Evolutionary conservation across 192 early-diverging fungal species (phyloP).

Genomic region (Coemansia sp.): DNA sequence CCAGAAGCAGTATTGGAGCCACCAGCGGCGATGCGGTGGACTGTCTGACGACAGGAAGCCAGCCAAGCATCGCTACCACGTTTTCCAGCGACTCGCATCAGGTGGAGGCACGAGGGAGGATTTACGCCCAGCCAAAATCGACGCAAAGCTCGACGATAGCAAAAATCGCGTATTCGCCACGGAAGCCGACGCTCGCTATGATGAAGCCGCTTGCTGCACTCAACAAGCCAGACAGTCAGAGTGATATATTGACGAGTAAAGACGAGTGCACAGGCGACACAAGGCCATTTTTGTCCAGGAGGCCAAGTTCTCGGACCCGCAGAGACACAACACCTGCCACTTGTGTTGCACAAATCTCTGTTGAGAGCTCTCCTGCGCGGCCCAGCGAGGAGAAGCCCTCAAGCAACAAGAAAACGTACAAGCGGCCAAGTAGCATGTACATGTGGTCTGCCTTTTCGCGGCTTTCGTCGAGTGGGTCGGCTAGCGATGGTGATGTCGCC

Average conservation of each 20-base stretch:
- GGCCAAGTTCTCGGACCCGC: not conserved
- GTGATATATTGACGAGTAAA: not conserved
- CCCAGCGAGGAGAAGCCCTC: not conserved
- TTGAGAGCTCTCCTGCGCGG: not conserved
- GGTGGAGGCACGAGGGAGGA: constrained; percentile 38
- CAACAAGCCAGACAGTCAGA: not conserved
- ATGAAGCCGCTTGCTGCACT: constrained; percentile 24
- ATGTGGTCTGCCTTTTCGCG: constrained; percentile 24
- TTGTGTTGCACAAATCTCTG: constrained; percentile 5
- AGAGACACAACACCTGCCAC: not conserved
- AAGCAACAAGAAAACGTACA: not conserved
- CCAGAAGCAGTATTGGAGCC: constrained; percentile 5
- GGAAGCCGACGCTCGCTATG: constrained; percentile 25
- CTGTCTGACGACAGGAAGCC: constrained; percentile 14
- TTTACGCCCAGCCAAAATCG: constrained; percentile 5
- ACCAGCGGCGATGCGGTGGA: constrained; percentile 1
- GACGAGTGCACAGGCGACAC: not conserved
- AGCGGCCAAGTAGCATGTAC: constrained; percentile 1
- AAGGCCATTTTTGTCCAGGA: not conserved
- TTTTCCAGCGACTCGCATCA: constrained; percentile 17
- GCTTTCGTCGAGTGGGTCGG: constrained; percentile 8
- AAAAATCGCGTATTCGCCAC: not conserved
- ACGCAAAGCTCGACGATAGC: not conserved
- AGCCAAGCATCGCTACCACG: constrained; percentile 29
- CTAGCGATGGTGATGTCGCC: constrained; percentile 7